A percentile compares a stretch with the other conserved stretches of the same genome.
Conservation (phyloP, 345 rosid genomes). For the Hibiscus trionum region DNA sequence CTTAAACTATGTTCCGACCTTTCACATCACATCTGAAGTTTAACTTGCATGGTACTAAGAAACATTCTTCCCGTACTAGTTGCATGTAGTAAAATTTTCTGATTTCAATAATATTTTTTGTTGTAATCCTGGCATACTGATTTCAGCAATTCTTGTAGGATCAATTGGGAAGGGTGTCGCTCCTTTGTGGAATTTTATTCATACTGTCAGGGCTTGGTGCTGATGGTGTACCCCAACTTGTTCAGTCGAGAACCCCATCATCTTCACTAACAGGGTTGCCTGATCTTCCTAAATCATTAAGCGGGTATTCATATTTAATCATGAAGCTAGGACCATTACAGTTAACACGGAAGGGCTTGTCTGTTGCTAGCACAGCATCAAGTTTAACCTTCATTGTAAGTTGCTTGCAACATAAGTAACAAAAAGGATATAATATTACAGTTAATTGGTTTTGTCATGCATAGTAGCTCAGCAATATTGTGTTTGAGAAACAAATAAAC, state of each 20-base stretch:
- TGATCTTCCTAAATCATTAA: conserved; percentile 57
- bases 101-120: neutral
- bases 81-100: neutral
- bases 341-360: conserved; percentile 85
- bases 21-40: neutral
- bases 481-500: neutral
- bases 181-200: conserved; percentile 78
- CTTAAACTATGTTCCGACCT: neutral
- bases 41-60: neutral
- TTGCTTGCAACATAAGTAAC: neutral
- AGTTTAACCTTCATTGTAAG: conserved; percentile 85
- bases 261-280: conserved; percentile 61
- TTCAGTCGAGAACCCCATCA: conserved; percentile 83
- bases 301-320: conserved; percentile 71
- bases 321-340: conserved; percentile 77
- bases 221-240: conserved; percentile 72
- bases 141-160: conserved; percentile 39
- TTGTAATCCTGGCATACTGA: conserved; percentile 4
- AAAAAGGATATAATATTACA: neutral
- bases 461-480: neutral
- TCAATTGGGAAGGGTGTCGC: conserved; percentile 86
- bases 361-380: conserved; percentile 94
- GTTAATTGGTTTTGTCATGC: neutral
- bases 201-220: conserved; percentile 78
- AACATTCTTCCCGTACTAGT: neutral